These are phyloP conservation scores for Diaporthe ampelina DNA, from an alignment of 2,329 filamentous ascomycete species.

Conservation along the genomic window DNA sequence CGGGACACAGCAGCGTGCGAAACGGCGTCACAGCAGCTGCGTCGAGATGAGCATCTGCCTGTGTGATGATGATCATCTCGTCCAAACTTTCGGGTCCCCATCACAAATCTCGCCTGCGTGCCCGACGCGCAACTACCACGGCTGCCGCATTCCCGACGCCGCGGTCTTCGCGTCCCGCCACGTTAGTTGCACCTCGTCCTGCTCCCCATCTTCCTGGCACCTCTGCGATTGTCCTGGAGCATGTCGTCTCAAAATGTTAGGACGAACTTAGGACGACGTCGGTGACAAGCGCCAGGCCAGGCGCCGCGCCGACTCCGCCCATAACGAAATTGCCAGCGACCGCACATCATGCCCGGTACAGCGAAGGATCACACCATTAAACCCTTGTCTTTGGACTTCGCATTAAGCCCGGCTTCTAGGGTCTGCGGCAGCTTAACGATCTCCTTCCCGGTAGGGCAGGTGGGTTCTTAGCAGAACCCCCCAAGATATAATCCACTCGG, in stretches of 20 bases:
- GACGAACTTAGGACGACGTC: slow-evolving; percentile 8
- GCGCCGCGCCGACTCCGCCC: slow-evolving; percentile 19
- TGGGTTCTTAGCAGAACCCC: slow-evolving; percentile 19
- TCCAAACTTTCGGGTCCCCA: slow-evolving; percentile 30
- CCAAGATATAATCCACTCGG: not conserved
- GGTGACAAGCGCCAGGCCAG: not conserved
- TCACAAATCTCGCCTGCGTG: slow-evolving; percentile 36
- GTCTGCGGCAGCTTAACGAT: slow-evolving; percentile 34
- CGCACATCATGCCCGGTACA: slow-evolving; percentile 25
- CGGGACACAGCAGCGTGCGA: slow-evolving; percentile 6
- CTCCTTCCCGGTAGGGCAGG: slow-evolving; percentile 26
- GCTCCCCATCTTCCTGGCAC: not conserved
- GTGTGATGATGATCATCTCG: slow-evolving; percentile 31
- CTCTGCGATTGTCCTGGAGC: not conserved
- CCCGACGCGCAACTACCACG: slow-evolving; percentile 27
- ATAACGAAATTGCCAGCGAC: slow-evolving; percentile 27
- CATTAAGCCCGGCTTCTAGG: slow-evolving; percentile 30
- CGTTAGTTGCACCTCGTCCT: not conserved
- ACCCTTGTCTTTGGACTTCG: slow-evolving; percentile 8
- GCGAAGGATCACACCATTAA: not conserved
- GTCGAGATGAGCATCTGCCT: slow-evolving; percentile 22
- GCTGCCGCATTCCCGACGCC: slow-evolving; percentile 22
- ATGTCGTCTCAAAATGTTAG: slow-evolving; percentile 15
- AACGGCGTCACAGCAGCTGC: slow-evolving; percentile 22
- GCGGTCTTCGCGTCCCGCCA: not conserved